Conservation (phyloP, 2,329 filamentous ascomycete species). For the Claviceps purpurea region DNA sequence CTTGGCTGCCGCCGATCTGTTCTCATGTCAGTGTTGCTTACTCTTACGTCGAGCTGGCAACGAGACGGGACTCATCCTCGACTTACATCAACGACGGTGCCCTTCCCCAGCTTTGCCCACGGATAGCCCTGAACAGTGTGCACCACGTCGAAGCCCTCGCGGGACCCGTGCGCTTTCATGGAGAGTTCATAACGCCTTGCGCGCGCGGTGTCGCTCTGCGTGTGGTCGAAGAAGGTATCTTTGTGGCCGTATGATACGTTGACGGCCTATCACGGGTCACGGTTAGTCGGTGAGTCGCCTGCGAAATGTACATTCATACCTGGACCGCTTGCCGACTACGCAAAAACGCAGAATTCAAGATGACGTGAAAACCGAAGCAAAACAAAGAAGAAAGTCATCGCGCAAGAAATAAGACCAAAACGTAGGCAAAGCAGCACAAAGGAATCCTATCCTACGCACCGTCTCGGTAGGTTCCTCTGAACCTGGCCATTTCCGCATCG, state of each 20-base stretch:
- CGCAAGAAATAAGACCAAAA: neutral
- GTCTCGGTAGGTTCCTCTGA: slow-evolving; percentile 23
- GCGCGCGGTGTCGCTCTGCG: slow-evolving; percentile 14
- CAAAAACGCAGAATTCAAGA: neutral
- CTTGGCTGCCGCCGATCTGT: slow-evolving; percentile 15
- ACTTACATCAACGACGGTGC: slow-evolving; percentile 16
- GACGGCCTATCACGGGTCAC: slow-evolving; percentile 9
- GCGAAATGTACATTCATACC: too few relatives aligned
- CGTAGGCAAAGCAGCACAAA: neutral
- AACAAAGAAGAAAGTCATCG: neutral
- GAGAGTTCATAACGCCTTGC: slow-evolving; percentile 18
- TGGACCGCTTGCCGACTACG: neutral
- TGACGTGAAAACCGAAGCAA: too few relatives aligned
- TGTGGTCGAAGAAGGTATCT: slow-evolving; percentile 15
- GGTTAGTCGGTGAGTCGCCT: too few relatives aligned
- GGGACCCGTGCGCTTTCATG: slow-evolving; percentile 16
- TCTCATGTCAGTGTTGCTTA: too few relatives aligned
- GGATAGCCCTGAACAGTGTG: slow-evolving; percentile 11
- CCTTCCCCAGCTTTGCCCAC: slow-evolving; percentile 13
- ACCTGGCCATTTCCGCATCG: slow-evolving; percentile 22
- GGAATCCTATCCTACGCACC: neutral
- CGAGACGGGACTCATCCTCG: too few relatives aligned
- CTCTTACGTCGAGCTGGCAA: too few relatives aligned
- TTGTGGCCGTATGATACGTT: slow-evolving; percentile 15
- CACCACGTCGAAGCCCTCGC: slow-evolving; percentile 12